phyloP scores from a whole-genome alignment of 371 early-diverging fungal species.

The Mortierella sp. region DNA sequence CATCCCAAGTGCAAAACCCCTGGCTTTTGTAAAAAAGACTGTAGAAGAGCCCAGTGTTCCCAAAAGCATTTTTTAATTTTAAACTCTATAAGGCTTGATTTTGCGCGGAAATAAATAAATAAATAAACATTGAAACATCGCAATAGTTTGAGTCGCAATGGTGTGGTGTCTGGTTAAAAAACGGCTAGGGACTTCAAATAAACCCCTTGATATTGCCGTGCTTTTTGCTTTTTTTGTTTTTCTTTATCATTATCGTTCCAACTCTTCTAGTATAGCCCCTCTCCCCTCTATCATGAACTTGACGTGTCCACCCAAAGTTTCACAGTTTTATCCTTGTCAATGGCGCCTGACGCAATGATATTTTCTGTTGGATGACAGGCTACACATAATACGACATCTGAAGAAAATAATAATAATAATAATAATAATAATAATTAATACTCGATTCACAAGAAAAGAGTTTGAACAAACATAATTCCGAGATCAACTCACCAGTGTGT shows the following conservation, averaged over 20 bases:
- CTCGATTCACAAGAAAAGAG: no score
- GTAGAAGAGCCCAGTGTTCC: neutral
- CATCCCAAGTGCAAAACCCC: neutral
- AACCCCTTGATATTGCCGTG: no score
- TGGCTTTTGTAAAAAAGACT: neutral
- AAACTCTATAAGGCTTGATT: no score
- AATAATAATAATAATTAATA: neutral
- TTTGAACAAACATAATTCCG: no score
- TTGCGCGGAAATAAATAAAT: no score
- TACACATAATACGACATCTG: slow-evolving; percentile 93
- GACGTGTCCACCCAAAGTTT: slow-evolving; percentile 81
- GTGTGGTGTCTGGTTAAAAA: no score
- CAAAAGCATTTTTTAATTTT: no score
- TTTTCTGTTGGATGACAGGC: slow-evolving; percentile 95
- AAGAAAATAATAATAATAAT: neutral
- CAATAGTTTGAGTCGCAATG: neutral
- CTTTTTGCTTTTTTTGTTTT: no score
- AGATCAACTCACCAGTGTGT: slow-evolving; percentile 79
- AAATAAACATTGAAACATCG: neutral
- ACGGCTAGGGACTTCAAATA: no score
- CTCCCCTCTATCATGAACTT: slow-evolving; percentile 23
- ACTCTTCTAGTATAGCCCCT: neutral
- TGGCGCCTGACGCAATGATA: slow-evolving; percentile 95
- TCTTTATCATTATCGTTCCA: no score
- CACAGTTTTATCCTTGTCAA: slow-evolving; percentile 92